Evolutionary conservation across 2,329 filamentous ascomycete genomes (phyloP).

Genomic region (Sarocladium kiliense): DNA sequence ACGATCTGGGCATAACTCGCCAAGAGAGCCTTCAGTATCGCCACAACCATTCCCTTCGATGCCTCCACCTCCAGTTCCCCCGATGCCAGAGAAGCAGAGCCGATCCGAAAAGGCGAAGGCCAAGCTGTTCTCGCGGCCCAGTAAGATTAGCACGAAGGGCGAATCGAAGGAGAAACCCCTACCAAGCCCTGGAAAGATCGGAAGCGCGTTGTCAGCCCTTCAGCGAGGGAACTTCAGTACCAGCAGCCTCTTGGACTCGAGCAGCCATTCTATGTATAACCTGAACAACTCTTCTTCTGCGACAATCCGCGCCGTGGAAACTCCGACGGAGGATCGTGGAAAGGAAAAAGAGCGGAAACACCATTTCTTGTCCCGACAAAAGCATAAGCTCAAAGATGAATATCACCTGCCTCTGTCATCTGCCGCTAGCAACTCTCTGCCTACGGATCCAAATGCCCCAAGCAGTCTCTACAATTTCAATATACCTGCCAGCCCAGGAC

Average conservation of each 20-base stretch:
- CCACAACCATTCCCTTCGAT: conserved; percentile 25
- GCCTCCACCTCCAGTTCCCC: conserved; percentile 31
- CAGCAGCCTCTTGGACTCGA: conserved; percentile 58
- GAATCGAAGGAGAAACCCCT: conserved; percentile 62
- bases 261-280: conserved; percentile 61
- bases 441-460: conserved; percentile 69
- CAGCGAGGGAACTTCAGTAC: conserved; percentile 67
- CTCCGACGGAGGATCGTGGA: conserved; percentile 40
- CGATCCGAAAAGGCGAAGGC: conserved; percentile 70
- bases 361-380: conserved; percentile 73
- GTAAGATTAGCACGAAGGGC: conserved; percentile 67
- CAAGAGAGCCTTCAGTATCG: conserved; percentile 31
- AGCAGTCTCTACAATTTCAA: conserved; percentile 77
- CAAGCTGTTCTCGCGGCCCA: conserved; percentile 75
- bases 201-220: conserved; percentile 59
- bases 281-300: conserved; percentile 72
- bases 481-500: conserved; percentile 65
- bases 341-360: conserved; percentile 75
- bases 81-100: conserved; percentile 49
- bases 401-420: conserved; percentile 69
- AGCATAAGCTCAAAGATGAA: conserved; percentile 74
- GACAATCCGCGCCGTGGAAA: conserved; percentile 63
- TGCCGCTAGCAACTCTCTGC: conserved; percentile 69
- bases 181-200: conserved; percentile 68
- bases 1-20: conserved; percentile 52